These are phyloP conservation scores for Pythium insidiosum DNA, from an alignment of 352 stramenopile genomes.

Conservation along the genomic window DNA sequence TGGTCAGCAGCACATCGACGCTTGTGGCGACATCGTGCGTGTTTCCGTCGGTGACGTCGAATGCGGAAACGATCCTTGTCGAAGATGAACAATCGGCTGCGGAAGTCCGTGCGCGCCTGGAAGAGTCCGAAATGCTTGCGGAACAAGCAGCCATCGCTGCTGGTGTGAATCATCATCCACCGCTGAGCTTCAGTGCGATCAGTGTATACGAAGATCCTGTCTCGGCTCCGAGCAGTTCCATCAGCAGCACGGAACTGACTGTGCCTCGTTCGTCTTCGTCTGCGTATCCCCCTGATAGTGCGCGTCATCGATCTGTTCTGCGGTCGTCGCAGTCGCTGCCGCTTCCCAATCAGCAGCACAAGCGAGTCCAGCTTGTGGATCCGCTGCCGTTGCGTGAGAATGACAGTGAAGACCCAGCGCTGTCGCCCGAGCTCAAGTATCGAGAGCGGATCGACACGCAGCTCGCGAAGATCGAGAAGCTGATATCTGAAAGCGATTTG, in stretches of 20 bases:
- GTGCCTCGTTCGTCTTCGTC: too few species aligned
- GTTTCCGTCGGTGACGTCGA: constrained; percentile 18
- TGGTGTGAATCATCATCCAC: not conserved
- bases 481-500: constrained; percentile 20
- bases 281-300: not conserved
- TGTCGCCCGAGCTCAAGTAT: constrained; percentile 27
- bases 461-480: constrained; percentile 14
- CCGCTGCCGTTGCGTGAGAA: not conserved
- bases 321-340: not conserved
- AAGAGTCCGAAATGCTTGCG: not conserved
- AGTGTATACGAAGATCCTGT: not conserved
- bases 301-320: too few species aligned
- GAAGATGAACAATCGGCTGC: constrained; percentile 19
- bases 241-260: not conserved
- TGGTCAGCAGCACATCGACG: constrained; percentile 10
- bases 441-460: constrained; percentile 13
- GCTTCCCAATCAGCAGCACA: not conserved
- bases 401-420: not conserved
- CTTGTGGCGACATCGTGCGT: constrained; percentile 5
- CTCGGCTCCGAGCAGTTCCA: too few species aligned
- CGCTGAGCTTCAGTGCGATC: not conserved
- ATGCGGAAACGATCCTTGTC: constrained; percentile 15
- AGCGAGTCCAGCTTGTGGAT: not conserved
- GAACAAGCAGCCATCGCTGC: not conserved
- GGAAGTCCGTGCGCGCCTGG: not conserved